phyloP scores from a whole-genome alignment of 2,329 filamentous ascomycete genomes.

The Penicillium sp. region DNA sequence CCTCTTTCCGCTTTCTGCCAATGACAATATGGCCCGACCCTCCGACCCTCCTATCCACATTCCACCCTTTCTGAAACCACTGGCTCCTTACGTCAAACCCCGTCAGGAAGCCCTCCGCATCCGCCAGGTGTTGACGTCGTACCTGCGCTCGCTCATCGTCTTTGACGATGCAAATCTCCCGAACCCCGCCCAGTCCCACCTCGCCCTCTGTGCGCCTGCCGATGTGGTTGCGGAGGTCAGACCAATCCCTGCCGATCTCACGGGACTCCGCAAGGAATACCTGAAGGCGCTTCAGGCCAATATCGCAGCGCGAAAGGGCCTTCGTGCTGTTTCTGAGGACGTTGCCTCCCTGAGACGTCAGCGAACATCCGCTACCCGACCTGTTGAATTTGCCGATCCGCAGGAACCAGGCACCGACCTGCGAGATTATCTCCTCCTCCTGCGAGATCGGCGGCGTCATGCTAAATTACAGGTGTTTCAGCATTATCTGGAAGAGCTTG shows the following conservation, averaged over 20 bases:
- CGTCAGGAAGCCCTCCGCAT: slow-evolving; percentile 39
- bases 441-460: slow-evolving; percentile 45
- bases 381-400: slow-evolving; percentile 13
- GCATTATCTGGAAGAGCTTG: slow-evolving; percentile 42
- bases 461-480: slow-evolving; percentile 47
- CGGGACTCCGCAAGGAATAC: slow-evolving; percentile 44
- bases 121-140: slow-evolving; percentile 37
- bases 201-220: slow-evolving; percentile 34
- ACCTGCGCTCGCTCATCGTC: slow-evolving; percentile 36
- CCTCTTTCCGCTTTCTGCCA: slow-evolving; percentile 1
- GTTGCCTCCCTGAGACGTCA: slow-evolving; percentile 27
- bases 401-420: slow-evolving; percentile 27
- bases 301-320: slow-evolving; percentile 38
- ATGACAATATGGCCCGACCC: slow-evolving; percentile 26
- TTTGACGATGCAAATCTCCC: slow-evolving; percentile 25
- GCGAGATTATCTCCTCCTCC: slow-evolving; percentile 42
- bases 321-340: slow-evolving; percentile 33
- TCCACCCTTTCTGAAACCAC: slow-evolving; percentile 33
- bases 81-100: slow-evolving; percentile 39
- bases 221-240: slow-evolving; percentile 33
- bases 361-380: slow-evolving; percentile 19
- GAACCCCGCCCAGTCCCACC: slow-evolving; percentile 27
- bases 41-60: slow-evolving; percentile 25
- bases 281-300: slow-evolving; percentile 45
- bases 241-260: slow-evolving; percentile 38